These are phyloP conservation scores for Globisporangium abappressorium DNA, from an alignment of 352 stramenopile species.

Conservation along the genomic window DNA sequence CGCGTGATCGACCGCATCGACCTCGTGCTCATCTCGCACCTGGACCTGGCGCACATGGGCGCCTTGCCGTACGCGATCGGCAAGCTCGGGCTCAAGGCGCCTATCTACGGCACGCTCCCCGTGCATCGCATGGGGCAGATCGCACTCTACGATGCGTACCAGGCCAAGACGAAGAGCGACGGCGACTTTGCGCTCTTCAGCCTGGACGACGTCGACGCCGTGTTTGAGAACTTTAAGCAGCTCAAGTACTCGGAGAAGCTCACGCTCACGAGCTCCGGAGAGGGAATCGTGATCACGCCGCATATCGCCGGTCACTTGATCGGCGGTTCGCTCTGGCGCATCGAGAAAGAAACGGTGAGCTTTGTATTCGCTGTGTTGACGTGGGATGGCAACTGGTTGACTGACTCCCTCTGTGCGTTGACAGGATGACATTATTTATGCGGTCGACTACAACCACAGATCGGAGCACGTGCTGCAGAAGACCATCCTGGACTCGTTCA, in stretches of 20 bases:
- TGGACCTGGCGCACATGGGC: slow-evolving; percentile 89
- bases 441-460: slow-evolving; percentile 91
- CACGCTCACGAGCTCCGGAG: slow-evolving; percentile 78
- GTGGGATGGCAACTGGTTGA: neutral
- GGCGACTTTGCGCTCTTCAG: slow-evolving; percentile 89
- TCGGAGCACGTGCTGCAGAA: slow-evolving; percentile 94
- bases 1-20: slow-evolving; percentile 83
- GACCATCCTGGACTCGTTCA: slow-evolving; percentile 92
- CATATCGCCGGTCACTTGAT: slow-evolving; percentile 94
- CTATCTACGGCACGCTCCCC: slow-evolving; percentile 93
- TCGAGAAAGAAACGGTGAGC: slow-evolving; percentile 91
- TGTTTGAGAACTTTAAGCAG: slow-evolving; percentile 91
- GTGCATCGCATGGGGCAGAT: slow-evolving; percentile 97
- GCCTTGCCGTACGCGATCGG: slow-evolving; percentile 88
- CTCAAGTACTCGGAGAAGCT: slow-evolving; percentile 96
- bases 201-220: slow-evolving; percentile 93
- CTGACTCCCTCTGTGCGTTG: neutral
- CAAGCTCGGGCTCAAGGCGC: slow-evolving; percentile 79
- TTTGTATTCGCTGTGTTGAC: neutral
- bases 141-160: slow-evolving; percentile 94
- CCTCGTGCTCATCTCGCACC: slow-evolving; percentile 88
- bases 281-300: slow-evolving; percentile 92
- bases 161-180: slow-evolving; percentile 90
- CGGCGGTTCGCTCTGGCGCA: slow-evolving; percentile 92
- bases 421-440: slow-evolving; percentile 92